Evolutionary conservation across 495 filamentous ascomycete species (phyloP), one percentile per base, ranked within the genome.

Genomic region (Trypethelium eluteriae): DNA sequence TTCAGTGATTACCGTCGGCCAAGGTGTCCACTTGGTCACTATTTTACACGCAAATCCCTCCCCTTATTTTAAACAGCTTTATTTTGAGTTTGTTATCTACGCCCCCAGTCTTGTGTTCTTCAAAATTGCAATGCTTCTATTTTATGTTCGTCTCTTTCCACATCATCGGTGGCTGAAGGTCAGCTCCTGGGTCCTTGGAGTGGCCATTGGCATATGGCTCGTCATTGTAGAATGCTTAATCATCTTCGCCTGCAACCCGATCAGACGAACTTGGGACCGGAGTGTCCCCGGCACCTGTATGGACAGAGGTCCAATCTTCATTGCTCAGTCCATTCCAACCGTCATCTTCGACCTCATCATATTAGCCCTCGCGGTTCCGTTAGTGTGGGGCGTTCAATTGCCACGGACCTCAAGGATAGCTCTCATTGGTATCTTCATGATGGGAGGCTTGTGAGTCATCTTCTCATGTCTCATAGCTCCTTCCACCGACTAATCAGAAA

Each of bases 11-110:
- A 18, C 25, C 10, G 53, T 59, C 53, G 53, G 53, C 25, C 53
- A 59, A 59, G 53, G 53, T 59, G 53, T 59, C 14, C 53, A 59
- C 32, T 59, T 36, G 53, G 53, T 59, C 53, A 53, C 49, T 25
- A 53, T 53, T 18, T n/a, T 53, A 5, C 11, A 25, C 5, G 49
- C 11, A 5, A 35, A 59, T 36, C 7, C 53, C 5, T n/a, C 11
- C 5, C 7, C 11, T 7, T 59, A 59, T 2, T 59, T 59, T 14
- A 59, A 59, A 18, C 53, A 59, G 32, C 53, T 59, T 14, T 59
- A 59, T 18, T 35, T 59, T 36, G 25, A 59, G 18, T 59, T 59
- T 18, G 53, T 59, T 32, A 59, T 59, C 14, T 59, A 59, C 14
- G 53, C 53, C 5, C 53, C 53, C 7, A 59, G 25, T 36, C 53